Conservation (phyloP, 2,329 filamentous ascomycete species). For the Trichoderma guizhouense region DNA sequence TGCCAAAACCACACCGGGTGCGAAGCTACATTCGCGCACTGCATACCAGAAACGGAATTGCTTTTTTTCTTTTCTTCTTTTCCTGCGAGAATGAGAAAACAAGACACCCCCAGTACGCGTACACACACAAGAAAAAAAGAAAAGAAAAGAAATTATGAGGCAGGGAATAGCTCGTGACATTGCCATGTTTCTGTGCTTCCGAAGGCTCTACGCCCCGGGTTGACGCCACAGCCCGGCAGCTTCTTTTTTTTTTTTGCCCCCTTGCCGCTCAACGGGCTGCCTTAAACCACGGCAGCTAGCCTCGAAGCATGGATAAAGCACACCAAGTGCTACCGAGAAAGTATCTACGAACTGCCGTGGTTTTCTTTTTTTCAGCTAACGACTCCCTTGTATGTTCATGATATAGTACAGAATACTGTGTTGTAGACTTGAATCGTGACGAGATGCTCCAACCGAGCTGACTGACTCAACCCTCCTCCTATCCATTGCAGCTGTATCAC, state of each 20-base stretch:
- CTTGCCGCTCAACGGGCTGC: neutral
- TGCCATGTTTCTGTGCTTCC: neutral
- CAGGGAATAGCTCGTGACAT: neutral
- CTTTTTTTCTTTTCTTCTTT: neutral
- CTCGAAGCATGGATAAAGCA: neutral
- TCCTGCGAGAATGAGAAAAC: neutral
- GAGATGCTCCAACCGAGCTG: neutral
- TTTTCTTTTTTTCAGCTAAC: neutral
- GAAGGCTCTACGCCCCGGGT: neutral
- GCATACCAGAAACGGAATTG: conserved; percentile 8
- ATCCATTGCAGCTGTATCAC: neutral
- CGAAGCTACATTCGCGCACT: conserved; percentile 3
- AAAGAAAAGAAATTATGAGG: neutral
- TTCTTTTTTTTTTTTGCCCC: neutral
- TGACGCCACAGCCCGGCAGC: neutral
- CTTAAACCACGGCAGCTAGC: neutral
- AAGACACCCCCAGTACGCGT: neutral
- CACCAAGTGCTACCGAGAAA: neutral
- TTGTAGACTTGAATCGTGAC: neutral
- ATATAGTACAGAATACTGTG: neutral
- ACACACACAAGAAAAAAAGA: neutral
- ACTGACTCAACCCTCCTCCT: neutral
- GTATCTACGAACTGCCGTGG: neutral
- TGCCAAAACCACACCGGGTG: neutral
- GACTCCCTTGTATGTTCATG: neutral